Base-by-base conservation (phyloP, 140 eudicot genomes). In the Senecio squalidus region DNA sequence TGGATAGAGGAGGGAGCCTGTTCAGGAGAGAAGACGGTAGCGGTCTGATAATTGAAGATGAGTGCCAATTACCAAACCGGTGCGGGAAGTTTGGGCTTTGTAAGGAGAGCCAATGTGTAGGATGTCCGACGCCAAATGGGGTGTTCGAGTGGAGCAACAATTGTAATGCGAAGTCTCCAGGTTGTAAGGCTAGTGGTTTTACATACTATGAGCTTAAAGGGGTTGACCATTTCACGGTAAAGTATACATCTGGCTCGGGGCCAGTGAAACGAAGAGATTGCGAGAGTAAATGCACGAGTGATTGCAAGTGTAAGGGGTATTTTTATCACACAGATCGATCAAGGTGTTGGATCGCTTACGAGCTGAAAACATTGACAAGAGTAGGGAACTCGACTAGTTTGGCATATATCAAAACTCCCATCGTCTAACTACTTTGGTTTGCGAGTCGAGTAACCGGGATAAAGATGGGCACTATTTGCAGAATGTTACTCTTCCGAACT, bases 341-440 rank as follows among this genome's bases (percentile, higher is more conserved):
- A 6, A 77, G 48, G 70, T 78, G 75, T 39, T 78, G 78, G 76
- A 29, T 64, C n/a, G 77, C 60, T 58, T 2, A 65, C 11, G 69
- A 73, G 45, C 43, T 73, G 68, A 66, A 58, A 9, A 73, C 73
- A 0, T 58, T 73, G 58, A 73, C 69, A 1, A 50, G 63, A 11
- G 78, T 66, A 9, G 64, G 68, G 59, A 60, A 73, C 10, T 65
- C 62, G 34, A 66, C 73, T 11, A 4, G 18, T 58, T 66, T 66
- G 57, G 78, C 67, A 4, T 72, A 36, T 24, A 72, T 72, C 24
- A 72, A 72, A 40, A 58, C 73, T 15, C 62, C 62, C 9, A 55
- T 30, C 2, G 13, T 15, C 6, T 49, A 64, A 27, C 3, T 16
- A 2, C 15, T 24, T 26, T 2, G 43, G 31, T n/a, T n/a, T n/a